Conservation (phyloP, 192 early-diverging fungal genomes). For the Coemansia sp. region DNA sequence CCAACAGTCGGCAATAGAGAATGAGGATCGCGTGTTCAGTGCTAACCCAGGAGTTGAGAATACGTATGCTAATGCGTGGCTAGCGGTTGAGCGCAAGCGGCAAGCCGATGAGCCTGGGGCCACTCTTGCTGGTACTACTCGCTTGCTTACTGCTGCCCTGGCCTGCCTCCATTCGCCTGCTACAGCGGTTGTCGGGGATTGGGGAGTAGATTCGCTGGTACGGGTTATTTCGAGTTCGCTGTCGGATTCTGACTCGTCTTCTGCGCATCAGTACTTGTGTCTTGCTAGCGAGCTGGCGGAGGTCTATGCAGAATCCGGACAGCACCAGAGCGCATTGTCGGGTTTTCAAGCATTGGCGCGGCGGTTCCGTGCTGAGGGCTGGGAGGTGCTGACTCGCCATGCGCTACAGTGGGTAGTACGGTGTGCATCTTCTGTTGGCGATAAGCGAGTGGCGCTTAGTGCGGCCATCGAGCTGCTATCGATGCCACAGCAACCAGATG, state of each 20-base stretch:
- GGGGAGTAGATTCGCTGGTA: neutral
- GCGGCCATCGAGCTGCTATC: conserved; percentile 32
- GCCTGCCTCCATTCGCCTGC: neutral
- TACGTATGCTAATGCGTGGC: conserved; percentile 32
- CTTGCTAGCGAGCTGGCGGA: conserved; percentile 30
- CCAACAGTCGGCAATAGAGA: neutral
- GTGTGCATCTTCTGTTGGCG: conserved; percentile 6
- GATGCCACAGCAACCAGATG: neutral
- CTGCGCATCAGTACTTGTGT: neutral
- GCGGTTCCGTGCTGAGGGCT: conserved; percentile 29
- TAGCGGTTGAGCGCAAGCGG: conserved; percentile 14
- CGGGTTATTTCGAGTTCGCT: neutral
- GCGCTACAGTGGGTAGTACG: conserved; percentile 21
- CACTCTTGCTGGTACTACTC: neutral
- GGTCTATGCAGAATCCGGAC: neutral
- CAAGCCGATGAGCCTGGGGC: neutral
- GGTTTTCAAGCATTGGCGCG: conserved; percentile 17
- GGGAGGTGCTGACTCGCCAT: conserved; percentile 23
- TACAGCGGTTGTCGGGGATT: neutral
- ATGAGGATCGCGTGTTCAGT: conserved; percentile 15
- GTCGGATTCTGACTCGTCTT: too few relatives aligned
- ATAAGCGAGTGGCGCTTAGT: neutral
- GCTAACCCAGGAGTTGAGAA: conserved; percentile 40
- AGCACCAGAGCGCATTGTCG: conserved; percentile 1
- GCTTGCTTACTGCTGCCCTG: conserved; percentile 17